Evolutionary conservation across 345 rosid species (phyloP), one percentile per base, ranked within the genome.

Genomic region (Adansonia digitata): DNA sequence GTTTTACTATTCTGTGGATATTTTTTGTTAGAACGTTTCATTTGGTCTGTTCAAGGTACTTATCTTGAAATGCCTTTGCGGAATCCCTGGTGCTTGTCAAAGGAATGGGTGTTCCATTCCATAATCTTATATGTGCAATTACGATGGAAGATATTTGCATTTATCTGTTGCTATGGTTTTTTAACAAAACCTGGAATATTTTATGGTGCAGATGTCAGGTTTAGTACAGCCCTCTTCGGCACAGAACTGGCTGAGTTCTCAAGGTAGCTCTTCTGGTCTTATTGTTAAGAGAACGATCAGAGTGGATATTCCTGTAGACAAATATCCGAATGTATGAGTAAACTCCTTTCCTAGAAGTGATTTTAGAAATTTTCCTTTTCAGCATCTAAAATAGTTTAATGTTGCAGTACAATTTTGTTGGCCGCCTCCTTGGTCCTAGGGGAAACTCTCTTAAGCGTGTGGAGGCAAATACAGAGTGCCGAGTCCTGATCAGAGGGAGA

Each of bases 381-480:
- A 4, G 78, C 29, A 15, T 73, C 81, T 81, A 74, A 83, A 56
- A 39, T 55, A 24, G 55, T 69, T 75, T 70, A 31, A 77, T 73
- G 31, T 78, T 80, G 82, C 91, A 95, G 99, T 95, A 77, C 86
- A 95, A 95, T 82, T 95, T 95, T 81, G 99, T 95, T 15, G 98
- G 99, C 39, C 98, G 98, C 73, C 94, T 95, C 78, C 89, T 95
- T 74, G 99, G 98, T 40, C 99, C 98, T 57, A 85, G 98, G 79
- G 99, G 99, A 10, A 91, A 95, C 87, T 95, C 99, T 34, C 90
- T 95, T 31, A 95, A 95, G 85, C 87, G 99, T 53, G 97, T 95
- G 81, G 99, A 95, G 89, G 97, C 94, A 72, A 93, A 81, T 80
- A 95, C 98, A 8, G 97, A 89, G 26, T 95, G 99, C 37, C 97